These are phyloP conservation scores for Alloascoidea hylecoeti DNA, from an alignment of 805 yeast genomes.

Conservation along the genomic window DNA sequence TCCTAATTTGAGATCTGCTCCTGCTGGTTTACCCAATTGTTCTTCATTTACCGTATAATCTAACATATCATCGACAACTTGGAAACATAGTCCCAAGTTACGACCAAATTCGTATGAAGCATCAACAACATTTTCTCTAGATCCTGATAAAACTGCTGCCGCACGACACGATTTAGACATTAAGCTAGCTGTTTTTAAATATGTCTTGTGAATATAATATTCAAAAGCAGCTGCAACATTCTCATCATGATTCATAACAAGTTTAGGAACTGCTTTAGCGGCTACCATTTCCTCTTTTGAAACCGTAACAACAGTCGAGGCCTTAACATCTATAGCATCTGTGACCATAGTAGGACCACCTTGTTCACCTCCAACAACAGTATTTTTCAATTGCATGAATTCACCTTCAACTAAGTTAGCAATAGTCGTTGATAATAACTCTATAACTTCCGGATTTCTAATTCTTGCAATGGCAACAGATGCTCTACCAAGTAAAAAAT, in stretches of 20 bases:
- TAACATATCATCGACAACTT: conserved; percentile 88
- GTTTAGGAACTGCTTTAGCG: neutral
- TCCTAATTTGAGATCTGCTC: conserved; percentile 88
- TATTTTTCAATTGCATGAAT: conserved; percentile 95
- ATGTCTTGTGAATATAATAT: conserved; percentile 89
- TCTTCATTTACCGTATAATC: conserved; percentile 85
- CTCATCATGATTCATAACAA: conserved; percentile 37
- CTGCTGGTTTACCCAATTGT: conserved; percentile 87
- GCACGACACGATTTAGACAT: conserved; percentile 91
- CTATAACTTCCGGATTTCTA: conserved; percentile 95
- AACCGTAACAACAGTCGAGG: conserved; percentile 13
- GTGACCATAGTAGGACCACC: conserved; percentile 17
- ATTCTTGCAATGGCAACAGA: conserved; percentile 90
- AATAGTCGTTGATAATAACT: conserved; percentile 86
- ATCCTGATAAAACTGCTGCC: conserved; percentile 85
- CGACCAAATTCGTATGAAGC: conserved; percentile 85
- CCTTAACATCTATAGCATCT: conserved; percentile 34
- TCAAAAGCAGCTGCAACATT: conserved; percentile 85
- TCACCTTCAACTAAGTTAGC: conserved; percentile 98
- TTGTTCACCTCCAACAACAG: conserved; percentile 48
- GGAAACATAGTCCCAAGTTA: conserved; percentile 90
- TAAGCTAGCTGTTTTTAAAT: conserved; percentile 85
- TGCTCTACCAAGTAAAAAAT: conserved; percentile 88
- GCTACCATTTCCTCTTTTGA: conserved; percentile 7
- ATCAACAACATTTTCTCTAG: conserved; percentile 61